Evolutionary conservation across 2,329 filamentous ascomycete species (phyloP).

Genomic region (Diaporthe sp.): DNA sequence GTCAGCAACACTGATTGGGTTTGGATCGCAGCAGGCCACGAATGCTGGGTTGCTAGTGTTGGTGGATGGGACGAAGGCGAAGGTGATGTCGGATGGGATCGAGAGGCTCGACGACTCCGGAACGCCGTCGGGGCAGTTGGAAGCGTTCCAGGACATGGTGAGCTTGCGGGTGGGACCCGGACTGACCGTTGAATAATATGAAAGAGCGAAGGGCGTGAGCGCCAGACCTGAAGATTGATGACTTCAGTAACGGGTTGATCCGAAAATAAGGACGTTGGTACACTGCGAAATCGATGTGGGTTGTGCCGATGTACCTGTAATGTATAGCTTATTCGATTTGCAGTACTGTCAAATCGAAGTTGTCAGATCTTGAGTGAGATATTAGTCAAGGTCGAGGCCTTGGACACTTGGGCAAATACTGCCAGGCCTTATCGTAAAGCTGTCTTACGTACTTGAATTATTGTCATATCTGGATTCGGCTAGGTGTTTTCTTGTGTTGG

Average conservation of each 20-base stretch:
- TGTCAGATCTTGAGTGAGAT: neutral
- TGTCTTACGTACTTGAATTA: neutral
- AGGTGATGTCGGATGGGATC: neutral
- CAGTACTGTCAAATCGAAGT: neutral
- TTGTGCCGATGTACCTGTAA: neutral
- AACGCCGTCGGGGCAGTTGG: constrained; percentile 5
- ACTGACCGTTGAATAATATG: accelerated
- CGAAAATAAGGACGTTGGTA: neutral
- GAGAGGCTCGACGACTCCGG: neutral
- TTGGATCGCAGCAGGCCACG: constrained; percentile 4
- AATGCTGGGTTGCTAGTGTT: neutral
- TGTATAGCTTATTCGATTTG: neutral
- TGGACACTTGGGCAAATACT: too few species aligned
- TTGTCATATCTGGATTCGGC: neutral
- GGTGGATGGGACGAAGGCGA: neutral
- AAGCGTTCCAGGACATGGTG: neutral
- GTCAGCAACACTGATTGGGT: neutral
- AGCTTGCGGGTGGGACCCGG: neutral
- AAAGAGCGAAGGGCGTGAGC: neutral
- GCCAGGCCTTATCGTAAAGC: neutral
- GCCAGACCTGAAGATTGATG: too few species aligned
- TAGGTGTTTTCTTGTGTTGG: neutral
- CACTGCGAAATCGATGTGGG: neutral
- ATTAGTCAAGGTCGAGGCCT: neutral
- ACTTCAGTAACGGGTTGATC: neutral